These are phyloP conservation scores for Aureobasidium sp. DNA, from an alignment of 2,329 filamentous ascomycete species.

Conservation along the genomic window DNA sequence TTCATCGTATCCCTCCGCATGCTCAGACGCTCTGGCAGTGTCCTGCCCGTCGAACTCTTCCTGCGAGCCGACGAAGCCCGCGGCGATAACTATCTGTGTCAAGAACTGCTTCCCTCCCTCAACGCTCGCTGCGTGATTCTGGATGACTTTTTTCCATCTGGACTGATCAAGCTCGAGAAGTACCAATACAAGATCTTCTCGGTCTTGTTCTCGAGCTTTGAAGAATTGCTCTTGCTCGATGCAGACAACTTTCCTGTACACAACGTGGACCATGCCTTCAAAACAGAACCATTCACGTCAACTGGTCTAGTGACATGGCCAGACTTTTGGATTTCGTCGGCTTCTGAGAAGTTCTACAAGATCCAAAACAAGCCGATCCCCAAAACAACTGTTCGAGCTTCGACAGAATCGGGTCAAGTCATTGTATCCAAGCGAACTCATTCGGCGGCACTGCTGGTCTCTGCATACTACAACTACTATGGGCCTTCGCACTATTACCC, in stretches of 20 bases:
- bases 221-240: constrained; percentile 41
- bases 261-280: constrained; percentile 33
- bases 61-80: constrained; percentile 32
- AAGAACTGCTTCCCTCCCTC: constrained; percentile 34
- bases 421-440: constrained; percentile 37
- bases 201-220: constrained; percentile 42
- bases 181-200: constrained; percentile 43
- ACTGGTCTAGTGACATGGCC: constrained; percentile 39
- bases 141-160: constrained; percentile 29
- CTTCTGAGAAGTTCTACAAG: constrained; percentile 31
- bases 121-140: constrained; percentile 37
- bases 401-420: constrained; percentile 38
- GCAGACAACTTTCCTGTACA: constrained; percentile 39
- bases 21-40: constrained; percentile 35
- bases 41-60: constrained; percentile 40
- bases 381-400: constrained; percentile 16
- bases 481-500: constrained; percentile 39
- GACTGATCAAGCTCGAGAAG: constrained; percentile 28
- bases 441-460: constrained; percentile 34
- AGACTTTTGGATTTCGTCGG: constrained; percentile 37
- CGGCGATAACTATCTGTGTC: constrained; percentile 33
- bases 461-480: constrained; percentile 42
- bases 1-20: constrained; percentile 22
- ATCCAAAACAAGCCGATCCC: constrained; percentile 29
- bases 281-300: constrained; percentile 32